These are phyloP conservation scores for Misopates orontium DNA, from an alignment of 257 asterid species.

Conservation along the genomic window DNA sequence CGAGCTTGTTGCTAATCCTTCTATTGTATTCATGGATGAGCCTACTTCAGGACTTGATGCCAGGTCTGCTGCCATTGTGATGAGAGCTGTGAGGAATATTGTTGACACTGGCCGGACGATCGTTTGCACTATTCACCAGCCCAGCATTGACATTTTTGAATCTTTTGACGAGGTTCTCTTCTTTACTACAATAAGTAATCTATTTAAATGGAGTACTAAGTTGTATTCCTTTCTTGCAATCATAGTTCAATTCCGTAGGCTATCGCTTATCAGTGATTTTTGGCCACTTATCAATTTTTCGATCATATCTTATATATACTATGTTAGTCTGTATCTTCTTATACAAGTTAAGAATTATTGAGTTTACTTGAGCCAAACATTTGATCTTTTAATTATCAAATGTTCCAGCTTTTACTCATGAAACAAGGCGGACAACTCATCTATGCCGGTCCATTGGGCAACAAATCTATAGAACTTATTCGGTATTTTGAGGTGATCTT, in stretches of 20 bases:
- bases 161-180: constrained; percentile 76
- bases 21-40: constrained; percentile 89
- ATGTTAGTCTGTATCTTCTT: too few relatives aligned
- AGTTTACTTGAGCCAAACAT: not conserved
- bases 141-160: constrained; percentile 84
- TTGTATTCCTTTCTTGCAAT: too few relatives aligned
- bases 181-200: not conserved
- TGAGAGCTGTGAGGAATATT: constrained; percentile 91
- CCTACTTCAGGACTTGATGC: constrained; percentile 95
- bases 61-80: constrained; percentile 88
- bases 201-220: not conserved
- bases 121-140: constrained; percentile 94
- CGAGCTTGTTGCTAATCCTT: constrained; percentile 90
- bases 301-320: too few relatives aligned
- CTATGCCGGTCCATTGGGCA: constrained; percentile 91
- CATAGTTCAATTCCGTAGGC: too few relatives aligned
- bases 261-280: too few relatives aligned
- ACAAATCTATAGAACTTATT: constrained; percentile 60
- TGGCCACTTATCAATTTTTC: too few relatives aligned
- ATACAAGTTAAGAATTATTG: too few relatives aligned
- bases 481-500: constrained; percentile 73
- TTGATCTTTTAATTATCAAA: constrained; percentile 14
- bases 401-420: constrained; percentile 70
- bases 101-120: constrained; percentile 87
- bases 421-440: constrained; percentile 91